These are phyloP conservation scores for Trichoderma sp. DNA, from an alignment of 2,329 filamentous ascomycete species.

Conservation along the genomic window DNA sequence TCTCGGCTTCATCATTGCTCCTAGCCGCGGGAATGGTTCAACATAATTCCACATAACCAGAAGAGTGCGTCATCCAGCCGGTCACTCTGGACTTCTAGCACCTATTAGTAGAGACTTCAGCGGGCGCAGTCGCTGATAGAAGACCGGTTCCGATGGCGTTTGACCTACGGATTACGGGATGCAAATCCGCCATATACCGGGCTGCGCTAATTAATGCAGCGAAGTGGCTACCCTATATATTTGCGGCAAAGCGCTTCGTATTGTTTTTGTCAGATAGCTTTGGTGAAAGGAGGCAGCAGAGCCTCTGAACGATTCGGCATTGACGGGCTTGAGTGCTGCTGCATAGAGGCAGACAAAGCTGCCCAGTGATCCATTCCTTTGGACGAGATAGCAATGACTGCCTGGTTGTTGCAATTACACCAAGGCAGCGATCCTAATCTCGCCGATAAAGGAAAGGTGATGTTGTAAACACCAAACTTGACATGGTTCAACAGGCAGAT, in stretches of 20 bases:
- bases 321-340: not conserved
- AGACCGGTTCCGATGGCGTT: not conserved
- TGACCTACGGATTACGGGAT: not conserved
- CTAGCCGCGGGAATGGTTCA: not conserved
- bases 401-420: not conserved
- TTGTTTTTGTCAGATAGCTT: not conserved
- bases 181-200: not conserved
- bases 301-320: not conserved
- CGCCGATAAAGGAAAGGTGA: not conserved
- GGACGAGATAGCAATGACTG: not conserved
- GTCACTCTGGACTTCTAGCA: not conserved
- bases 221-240: not conserved
- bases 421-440: not conserved
- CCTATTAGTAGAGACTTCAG: not conserved
- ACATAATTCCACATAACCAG: not conserved
- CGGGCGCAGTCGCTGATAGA: conserved; percentile 1
- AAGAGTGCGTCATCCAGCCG: not conserved
- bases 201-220: not conserved
- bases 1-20: not conserved
- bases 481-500: not conserved
- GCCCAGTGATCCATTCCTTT: not conserved
- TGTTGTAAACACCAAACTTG: not conserved
- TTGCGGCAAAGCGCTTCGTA: not conserved
- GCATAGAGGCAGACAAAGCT: not conserved
- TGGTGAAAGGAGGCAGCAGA: not conserved